Conservation (phyloP, 1,284 basidiomycete genomes). For the Moniliophthora roreri region DNA sequence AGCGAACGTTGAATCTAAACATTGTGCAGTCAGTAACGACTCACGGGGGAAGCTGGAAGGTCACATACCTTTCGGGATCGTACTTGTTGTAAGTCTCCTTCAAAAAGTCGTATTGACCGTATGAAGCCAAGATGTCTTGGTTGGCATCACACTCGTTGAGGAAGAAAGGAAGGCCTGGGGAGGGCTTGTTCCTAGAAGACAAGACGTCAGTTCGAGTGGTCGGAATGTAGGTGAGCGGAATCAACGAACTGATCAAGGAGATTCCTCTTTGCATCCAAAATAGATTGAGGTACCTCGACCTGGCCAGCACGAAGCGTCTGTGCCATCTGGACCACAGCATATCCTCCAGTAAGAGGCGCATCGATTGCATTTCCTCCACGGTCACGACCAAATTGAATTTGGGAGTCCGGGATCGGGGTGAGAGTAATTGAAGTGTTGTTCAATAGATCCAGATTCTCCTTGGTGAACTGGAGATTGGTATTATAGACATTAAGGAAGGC, state of each 20-base stretch:
- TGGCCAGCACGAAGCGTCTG: constrained; percentile 24
- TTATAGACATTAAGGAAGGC: constrained; percentile 10
- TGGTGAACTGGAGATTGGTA: not conserved
- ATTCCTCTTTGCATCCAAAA: constrained; percentile 20
- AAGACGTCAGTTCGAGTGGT: not conserved
- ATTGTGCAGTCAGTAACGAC: no score
- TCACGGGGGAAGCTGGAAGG: no score
- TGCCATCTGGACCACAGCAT: constrained; percentile 31
- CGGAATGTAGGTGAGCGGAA: not conserved
- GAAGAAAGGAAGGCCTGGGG: no score
- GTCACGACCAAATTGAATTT: constrained; percentile 19
- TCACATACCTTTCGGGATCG: no score
- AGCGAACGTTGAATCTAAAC: no score
- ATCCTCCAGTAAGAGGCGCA: constrained; percentile 28
- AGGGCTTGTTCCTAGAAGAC: constrained; percentile 5
- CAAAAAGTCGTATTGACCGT: no score
- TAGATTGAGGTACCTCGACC: constrained; percentile 16
- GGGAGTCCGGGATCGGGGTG: constrained; percentile 33
- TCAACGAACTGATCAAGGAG: constrained; percentile 23
- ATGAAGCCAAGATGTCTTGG: no score
- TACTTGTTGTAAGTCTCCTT: no score
- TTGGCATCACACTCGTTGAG: no score
- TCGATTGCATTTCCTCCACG: constrained; percentile 33
- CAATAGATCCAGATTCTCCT: not conserved
- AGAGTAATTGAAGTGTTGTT: constrained; percentile 28